phyloP scores from a whole-genome alignment of 495 filamentous ascomycete species.

The Aspergillus incahuasiensis region DNA sequence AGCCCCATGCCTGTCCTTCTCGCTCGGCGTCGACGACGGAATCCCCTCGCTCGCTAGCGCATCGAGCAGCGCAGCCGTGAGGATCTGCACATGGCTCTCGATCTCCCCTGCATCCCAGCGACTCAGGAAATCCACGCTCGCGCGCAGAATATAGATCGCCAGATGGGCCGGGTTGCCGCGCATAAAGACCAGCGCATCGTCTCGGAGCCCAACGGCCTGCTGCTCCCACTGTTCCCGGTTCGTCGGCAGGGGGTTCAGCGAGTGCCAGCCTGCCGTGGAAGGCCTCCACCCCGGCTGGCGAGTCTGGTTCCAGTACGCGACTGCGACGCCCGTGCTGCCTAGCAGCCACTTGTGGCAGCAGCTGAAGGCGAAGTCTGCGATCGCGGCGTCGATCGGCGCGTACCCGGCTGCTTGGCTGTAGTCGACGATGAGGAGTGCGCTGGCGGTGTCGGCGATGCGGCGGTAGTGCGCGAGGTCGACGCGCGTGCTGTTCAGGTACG shows the following conservation, averaged over 20 bases:
- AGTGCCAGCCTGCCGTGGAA: background rate
- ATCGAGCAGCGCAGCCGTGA: too few species aligned
- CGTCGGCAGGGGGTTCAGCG: background rate
- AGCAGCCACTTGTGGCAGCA: slow-evolving; percentile 2
- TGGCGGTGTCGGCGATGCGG: background rate
- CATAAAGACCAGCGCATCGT: too few species aligned
- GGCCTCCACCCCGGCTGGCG: slow-evolving; percentile 1
- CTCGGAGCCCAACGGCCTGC: too few species aligned
- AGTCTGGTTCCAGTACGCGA: slow-evolving; percentile 7
- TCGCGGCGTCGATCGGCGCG: background rate
- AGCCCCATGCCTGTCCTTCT: too few species aligned
- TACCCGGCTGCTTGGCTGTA: slow-evolving; percentile 10
- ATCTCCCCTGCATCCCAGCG: too few species aligned
- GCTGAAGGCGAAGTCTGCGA: slow-evolving; percentile 7
- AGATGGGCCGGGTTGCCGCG: too few species aligned
- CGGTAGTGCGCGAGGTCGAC: slow-evolving; percentile 6
- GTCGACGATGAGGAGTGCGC: slow-evolving; percentile 7
- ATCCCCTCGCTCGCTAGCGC: too few species aligned
- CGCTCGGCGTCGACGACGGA: too few species aligned
- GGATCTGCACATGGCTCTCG: too few species aligned
- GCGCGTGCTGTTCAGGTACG: background rate
- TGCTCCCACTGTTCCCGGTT: too few species aligned
- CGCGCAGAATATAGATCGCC: too few species aligned
- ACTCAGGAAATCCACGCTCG: too few species aligned
- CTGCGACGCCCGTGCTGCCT: background rate